Evolutionary conservation across 2,329 filamentous ascomycete species (phyloP).

Genomic region (Delphinella strobiligena): DNA sequence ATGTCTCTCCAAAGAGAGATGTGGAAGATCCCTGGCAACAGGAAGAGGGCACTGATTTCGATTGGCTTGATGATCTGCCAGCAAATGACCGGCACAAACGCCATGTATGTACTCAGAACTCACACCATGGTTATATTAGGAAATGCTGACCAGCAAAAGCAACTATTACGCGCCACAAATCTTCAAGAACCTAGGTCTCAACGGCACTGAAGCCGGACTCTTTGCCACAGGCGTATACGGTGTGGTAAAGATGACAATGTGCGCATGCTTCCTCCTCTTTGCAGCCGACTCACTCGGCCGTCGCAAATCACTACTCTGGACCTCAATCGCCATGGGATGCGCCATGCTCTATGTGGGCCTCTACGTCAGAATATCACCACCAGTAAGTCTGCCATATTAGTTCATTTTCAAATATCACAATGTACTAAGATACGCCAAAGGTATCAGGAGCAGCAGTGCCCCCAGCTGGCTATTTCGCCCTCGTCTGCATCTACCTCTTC

Average conservation of each 20-base stretch:
- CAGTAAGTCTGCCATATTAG: constrained; percentile 26
- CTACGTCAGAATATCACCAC: constrained; percentile 52
- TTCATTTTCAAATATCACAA: no score
- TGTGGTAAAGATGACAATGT: constrained; percentile 55
- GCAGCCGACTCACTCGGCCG: constrained; percentile 63
- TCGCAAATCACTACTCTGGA: constrained; percentile 39
- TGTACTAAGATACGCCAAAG: no score
- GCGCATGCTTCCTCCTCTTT: constrained; percentile 55
- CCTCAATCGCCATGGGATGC: constrained; percentile 39
- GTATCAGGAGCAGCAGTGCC: constrained; percentile 39
- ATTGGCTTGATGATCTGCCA: constrained; percentile 56
- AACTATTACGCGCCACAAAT: constrained; percentile 62
- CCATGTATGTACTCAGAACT: no score
- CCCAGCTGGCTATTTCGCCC: constrained; percentile 55
- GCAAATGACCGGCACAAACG: constrained; percentile 58
- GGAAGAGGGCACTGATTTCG: constrained; percentile 52
- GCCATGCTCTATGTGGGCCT: constrained; percentile 62
- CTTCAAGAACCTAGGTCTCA: constrained; percentile 53
- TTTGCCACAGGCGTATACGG: constrained; percentile 67
- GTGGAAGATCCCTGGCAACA: constrained; percentile 50
- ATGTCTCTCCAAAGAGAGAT: constrained; percentile 56
- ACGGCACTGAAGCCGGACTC: constrained; percentile 44
- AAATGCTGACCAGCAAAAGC: constrained; percentile 48
- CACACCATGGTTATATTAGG: not conserved
- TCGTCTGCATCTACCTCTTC: constrained; percentile 62